Conservation (phyloP, 371 early-diverging fungal genomes). For the Apophysomyces elegans region DNA sequence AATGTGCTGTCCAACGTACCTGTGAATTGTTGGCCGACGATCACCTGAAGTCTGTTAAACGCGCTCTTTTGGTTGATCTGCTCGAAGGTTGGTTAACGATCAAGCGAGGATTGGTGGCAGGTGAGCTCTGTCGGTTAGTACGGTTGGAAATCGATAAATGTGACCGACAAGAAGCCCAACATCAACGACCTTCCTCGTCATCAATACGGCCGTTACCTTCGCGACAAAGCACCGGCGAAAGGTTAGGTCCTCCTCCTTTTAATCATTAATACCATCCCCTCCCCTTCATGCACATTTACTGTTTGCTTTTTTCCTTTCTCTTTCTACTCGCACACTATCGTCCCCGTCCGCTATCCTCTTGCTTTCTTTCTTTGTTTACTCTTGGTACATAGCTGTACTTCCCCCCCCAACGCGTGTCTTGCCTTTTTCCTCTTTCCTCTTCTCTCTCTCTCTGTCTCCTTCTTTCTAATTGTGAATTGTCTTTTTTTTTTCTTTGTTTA, state of each 20-base stretch:
- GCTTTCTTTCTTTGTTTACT: background rate
- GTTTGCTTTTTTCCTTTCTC: background rate
- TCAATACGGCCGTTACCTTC: constrained; percentile 7
- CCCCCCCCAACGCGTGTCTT: no score
- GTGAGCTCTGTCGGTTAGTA: constrained; percentile 40
- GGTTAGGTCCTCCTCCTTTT: background rate
- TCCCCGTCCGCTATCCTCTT: background rate
- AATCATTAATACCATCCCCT: background rate
- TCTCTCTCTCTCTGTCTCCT: background rate
- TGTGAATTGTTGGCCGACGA: constrained; percentile 39
- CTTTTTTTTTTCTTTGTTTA: no score
- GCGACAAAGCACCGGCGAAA: constrained; percentile 5
- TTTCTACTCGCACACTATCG: background rate
- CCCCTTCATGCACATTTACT: background rate
- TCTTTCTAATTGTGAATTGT: background rate
- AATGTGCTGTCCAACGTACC: constrained; percentile 44
- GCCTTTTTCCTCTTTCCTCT: background rate
- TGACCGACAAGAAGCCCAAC: constrained; percentile 27
- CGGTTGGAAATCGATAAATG: constrained; percentile 45
- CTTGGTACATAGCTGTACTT: no score
- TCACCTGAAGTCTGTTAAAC: constrained; percentile 29
- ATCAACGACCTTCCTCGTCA: constrained; percentile 2
- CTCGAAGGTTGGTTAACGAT: constrained; percentile 46
- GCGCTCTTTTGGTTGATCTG: constrained; percentile 32
- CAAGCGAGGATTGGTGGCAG: constrained; percentile 37